phyloP scores from a whole-genome alignment of 495 filamentous ascomycete genomes.

The Xylaria curta region DNA sequence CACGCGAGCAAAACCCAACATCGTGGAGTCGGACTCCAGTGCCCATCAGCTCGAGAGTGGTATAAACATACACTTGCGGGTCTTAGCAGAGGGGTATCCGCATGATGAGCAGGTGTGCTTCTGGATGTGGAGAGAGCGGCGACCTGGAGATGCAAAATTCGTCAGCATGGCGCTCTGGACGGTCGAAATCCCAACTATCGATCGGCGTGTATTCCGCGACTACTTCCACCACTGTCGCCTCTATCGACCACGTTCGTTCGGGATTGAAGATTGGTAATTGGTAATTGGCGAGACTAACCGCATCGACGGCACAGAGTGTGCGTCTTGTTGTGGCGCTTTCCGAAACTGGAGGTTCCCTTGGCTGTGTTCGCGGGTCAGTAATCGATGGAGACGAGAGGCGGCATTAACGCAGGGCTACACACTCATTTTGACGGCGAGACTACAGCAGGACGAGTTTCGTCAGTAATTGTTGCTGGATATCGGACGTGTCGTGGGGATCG shows the following conservation, averaged over 20 bases:
- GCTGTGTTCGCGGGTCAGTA: constrained; percentile 52
- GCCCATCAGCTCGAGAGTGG: background rate
- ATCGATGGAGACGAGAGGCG: constrained; percentile 19
- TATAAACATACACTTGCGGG: constrained; percentile 89
- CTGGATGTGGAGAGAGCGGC: constrained; percentile 97
- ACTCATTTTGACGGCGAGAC: constrained; percentile 46
- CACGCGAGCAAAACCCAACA: constrained; percentile 30
- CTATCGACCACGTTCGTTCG: constrained; percentile 3
- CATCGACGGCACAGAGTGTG: constrained; percentile 99
- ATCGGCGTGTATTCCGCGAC: constrained; percentile 13
- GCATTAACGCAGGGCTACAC: constrained; percentile 28
- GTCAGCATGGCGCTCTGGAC: constrained; percentile 9
- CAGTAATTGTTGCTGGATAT: constrained; percentile 13
- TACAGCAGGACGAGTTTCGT: constrained; percentile 26
- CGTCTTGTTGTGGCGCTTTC: constrained; percentile 99
- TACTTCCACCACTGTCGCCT: constrained; percentile 3
- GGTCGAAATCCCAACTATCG: constrained; percentile 1
- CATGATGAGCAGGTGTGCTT: constrained; percentile 98
- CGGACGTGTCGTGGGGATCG: constrained; percentile 2
- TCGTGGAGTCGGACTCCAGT: constrained; percentile 8
- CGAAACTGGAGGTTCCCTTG: constrained; percentile 97
- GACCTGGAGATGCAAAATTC: constrained; percentile 60
- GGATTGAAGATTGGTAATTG: constrained; percentile 20
- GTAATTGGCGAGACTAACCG: constrained; percentile 66
- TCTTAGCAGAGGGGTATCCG: constrained; percentile 97